phyloP scores from a whole-genome alignment of 1,284 basidiomycete genomes.

The Marasmius fiardii region DNA sequence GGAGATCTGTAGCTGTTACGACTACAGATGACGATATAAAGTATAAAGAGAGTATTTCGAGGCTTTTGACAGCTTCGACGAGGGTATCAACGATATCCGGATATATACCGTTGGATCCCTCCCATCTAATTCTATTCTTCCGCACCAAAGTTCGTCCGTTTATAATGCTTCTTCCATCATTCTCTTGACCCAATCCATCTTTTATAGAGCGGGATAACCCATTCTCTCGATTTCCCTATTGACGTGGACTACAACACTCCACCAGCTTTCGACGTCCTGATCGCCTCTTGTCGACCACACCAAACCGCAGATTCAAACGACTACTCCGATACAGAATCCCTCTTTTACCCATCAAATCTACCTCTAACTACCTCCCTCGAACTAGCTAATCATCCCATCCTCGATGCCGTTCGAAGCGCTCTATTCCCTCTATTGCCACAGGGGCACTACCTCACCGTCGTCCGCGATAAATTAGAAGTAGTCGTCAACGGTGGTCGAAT shows the following conservation, averaged over 20 bases:
- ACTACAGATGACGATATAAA: conserved; percentile 47
- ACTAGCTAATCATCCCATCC: conserved; percentile 73
- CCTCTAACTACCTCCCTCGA: conserved; percentile 74
- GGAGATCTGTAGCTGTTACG: conserved; percentile 24
- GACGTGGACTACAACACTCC: conserved; percentile 72
- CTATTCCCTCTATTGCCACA: conserved; percentile 65
- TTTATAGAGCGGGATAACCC: conserved; percentile 69
- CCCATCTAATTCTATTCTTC: conserved; percentile 70
- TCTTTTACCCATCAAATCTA: conserved; percentile 70
- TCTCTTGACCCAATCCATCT: conserved; percentile 1
- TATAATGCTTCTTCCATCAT: conserved; percentile 2
- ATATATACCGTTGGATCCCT: conserved; percentile 66
- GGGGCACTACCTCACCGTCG: conserved; percentile 66
- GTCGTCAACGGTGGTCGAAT: conserved; percentile 58
- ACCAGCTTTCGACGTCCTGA: conserved; percentile 75
- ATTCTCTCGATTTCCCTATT: conserved; percentile 78
- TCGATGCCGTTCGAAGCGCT: conserved; percentile 67
- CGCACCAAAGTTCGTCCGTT: conserved; percentile 58
- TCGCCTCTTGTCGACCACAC: conserved; percentile 69
- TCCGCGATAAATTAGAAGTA: conserved; percentile 69
- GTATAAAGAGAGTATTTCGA: conserved; percentile 53
- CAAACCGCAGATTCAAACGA: conserved; percentile 50
- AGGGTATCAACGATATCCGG: conserved; percentile 66
- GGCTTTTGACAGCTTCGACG: conserved; percentile 55
- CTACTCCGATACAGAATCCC: conserved; percentile 57